Evolutionary conservation across 2,329 filamentous ascomycete genomes (phyloP).

Genomic region (Trichophyton rubrum): DNA sequence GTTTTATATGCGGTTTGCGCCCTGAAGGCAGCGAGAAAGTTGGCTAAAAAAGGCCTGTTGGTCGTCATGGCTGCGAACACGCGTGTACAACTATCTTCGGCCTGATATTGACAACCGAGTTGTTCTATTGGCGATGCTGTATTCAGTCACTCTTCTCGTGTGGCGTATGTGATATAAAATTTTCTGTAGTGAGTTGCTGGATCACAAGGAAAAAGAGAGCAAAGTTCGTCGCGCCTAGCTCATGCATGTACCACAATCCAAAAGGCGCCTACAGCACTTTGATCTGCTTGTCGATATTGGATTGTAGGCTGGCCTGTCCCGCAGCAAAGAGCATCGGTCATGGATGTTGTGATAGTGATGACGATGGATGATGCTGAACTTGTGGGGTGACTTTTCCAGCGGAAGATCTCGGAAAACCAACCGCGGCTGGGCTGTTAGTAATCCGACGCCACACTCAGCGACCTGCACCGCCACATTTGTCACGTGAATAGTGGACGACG

Average conservation of each 20-base stretch:
- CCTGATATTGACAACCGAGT: neutral
- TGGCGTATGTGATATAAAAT: neutral
- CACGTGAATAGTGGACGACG: neutral
- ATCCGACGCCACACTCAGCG: neutral
- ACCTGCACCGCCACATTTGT: neutral
- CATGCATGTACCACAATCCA: neutral
- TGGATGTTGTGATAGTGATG: neutral
- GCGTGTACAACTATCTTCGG: neutral
- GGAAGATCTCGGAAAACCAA: slow-evolving; percentile 1
- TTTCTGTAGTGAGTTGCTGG: neutral
- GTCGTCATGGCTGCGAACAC: slow-evolving; percentile 42
- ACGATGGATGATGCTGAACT: neutral
- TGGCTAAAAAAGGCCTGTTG: slow-evolving; percentile 53
- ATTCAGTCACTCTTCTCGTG: neutral
- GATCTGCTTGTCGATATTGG: neutral
- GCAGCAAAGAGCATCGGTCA: neutral
- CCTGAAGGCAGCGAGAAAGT: slow-evolving; percentile 55
- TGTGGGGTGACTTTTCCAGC: neutral
- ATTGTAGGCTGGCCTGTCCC: neutral
- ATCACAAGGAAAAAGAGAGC: neutral
- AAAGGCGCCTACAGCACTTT: neutral
- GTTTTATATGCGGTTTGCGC: slow-evolving; percentile 51
- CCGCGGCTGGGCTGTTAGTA: neutral
- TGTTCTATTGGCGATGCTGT: neutral
- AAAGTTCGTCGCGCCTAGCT: neutral